Conservation (phyloP, 164 flowering plant genomes). For the Magnolia kwangsiensis region DNA sequence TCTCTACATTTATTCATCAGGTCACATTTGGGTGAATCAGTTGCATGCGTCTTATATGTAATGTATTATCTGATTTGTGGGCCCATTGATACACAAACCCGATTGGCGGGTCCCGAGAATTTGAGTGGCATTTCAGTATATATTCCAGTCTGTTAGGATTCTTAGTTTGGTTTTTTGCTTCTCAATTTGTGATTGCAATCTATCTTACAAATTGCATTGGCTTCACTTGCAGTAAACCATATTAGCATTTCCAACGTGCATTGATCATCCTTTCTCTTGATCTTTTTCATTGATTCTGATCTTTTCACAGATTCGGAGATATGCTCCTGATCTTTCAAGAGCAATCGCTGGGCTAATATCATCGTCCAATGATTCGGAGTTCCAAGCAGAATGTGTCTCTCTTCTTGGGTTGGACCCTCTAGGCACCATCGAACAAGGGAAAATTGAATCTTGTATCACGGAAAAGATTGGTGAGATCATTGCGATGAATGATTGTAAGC, state of each 20-base stretch:
- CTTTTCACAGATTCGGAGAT: constrained; percentile 48
- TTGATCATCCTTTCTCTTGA: neutral
- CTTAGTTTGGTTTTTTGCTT: neutral
- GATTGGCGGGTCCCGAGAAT: too few relatives aligned
- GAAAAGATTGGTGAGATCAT: constrained; percentile 57
- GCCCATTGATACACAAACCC: too few relatives aligned
- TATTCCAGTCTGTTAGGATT: too few relatives aligned
- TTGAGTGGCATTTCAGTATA: too few relatives aligned
- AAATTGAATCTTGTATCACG: constrained; percentile 51
- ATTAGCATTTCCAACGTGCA: neutral
- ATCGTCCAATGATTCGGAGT: constrained; percentile 60
- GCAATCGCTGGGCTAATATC: constrained; percentile 69
- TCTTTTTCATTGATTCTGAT: neutral
- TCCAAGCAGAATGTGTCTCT: constrained; percentile 71
- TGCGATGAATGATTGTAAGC: constrained; percentile 55
- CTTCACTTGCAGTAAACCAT: neutral
- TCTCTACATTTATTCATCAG: neutral
- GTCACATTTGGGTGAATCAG: too few relatives aligned
- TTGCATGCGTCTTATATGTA: too few relatives aligned
- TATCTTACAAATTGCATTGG: neutral
- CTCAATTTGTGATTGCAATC: neutral
- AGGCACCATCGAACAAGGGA: constrained; percentile 26
- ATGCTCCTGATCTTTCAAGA: constrained; percentile 87
- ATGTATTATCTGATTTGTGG: too few relatives aligned
- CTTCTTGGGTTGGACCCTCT: constrained; percentile 57